These are phyloP conservation scores for Cucurbita ficifolia DNA, from an alignment of 306 rosid species.

Conservation along the genomic window DNA sequence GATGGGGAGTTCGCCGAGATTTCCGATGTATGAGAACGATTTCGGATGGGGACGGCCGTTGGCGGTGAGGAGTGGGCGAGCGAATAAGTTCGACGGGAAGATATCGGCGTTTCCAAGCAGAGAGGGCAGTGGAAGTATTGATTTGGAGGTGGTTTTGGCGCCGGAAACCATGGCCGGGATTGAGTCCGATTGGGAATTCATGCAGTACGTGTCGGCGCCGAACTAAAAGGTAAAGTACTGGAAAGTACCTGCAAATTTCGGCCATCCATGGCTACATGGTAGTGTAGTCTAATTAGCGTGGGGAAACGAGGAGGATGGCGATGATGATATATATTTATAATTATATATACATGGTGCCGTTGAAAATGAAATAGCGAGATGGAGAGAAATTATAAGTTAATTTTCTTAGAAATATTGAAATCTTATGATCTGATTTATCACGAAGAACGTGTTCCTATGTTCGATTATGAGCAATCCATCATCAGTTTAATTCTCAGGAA, in stretches of 20 bases:
- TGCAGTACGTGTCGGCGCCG: slow-evolving; percentile 34
- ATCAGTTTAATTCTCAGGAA: background rate
- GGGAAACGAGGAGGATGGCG: background rate
- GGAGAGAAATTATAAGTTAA: background rate
- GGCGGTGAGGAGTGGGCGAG: slow-evolving; percentile 73
- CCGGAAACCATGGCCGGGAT: slow-evolving; percentile 60
- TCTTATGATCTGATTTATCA: background rate
- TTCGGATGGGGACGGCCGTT: slow-evolving; percentile 77
- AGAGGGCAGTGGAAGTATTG: slow-evolving; percentile 60
- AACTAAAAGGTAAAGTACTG: background rate
- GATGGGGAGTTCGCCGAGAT: slow-evolving; percentile 87
- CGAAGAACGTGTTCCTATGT: background rate
- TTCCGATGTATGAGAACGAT: slow-evolving; percentile 72
- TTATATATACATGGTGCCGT: background rate
- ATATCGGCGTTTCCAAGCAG: slow-evolving; percentile 69
- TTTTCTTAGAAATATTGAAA: background rate
- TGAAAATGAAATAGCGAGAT: background rate
- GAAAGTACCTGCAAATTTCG: background rate
- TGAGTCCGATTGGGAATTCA: slow-evolving; percentile 66
- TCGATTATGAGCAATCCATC: background rate
- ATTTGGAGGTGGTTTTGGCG: slow-evolving; percentile 66
- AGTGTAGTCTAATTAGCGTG: background rate
- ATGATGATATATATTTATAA: background rate
- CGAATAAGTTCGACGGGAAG: slow-evolving; percentile 45
- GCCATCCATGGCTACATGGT: background rate